Base-by-base conservation (phyloP, 352 stramenopile genomes). In the Saprolegnia diclina region DNA sequence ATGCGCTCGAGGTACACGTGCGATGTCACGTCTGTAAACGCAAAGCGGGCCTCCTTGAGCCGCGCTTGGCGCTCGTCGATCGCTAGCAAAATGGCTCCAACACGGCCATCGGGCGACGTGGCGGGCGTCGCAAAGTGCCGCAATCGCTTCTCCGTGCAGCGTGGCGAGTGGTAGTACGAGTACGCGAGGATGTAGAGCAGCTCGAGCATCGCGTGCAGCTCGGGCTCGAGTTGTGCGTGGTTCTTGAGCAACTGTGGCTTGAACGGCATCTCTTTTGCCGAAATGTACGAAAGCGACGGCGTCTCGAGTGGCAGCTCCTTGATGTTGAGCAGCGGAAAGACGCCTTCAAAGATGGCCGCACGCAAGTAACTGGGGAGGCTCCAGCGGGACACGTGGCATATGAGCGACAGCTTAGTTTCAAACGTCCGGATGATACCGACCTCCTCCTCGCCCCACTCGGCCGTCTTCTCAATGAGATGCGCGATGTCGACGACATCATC, bases 241-340 rank as follows among this genome's bases (percentile, higher is more conserved):
- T 62, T 69, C 46, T 69, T 69, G 29, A 69, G 62, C 16, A 69
- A 46, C 32, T 44, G 35, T 3, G 29, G 37, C 45, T 61, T 61
- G 46, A 69, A 69, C 37, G 63, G 45, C 38, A 54, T 69, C 29
- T 69, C 63, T n/a, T 69, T 69, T n/a, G 63, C 29, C 21, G 50
- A 35, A 22, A 69, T 42, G 42, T 62, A 69, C 9, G 45, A 29
- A 4, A 69, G 35, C 9, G 46, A 45, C 14, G 26, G 37, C 11
- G 35, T 11, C 29, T 69, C 63, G 24, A 61, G 53, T 3, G 52
- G 52, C 26, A 42, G n/a, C 45, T 69, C 63, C 21, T 52, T 26
- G 32, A 62, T 69, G 0, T 18, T 57, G 13, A 62, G 42, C 21
- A 56, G n/a, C 14, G 29, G 45, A 38, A 63, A 69, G 11, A 40